These are phyloP conservation scores for Vitis amurensis DNA, from an alignment of 164 flowering plant species.

Conservation along the genomic window DNA sequence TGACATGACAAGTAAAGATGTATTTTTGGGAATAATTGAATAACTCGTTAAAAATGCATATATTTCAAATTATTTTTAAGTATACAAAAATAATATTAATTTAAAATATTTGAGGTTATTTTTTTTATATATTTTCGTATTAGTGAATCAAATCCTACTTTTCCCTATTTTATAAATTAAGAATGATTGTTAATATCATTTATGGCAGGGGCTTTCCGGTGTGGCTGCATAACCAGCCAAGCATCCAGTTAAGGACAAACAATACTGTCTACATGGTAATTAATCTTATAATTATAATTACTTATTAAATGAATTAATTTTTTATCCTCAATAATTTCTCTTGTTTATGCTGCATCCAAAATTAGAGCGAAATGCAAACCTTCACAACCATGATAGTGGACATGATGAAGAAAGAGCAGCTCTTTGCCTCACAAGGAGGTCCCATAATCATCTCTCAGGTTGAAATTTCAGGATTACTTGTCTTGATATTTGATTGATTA, in stretches of 20 bases:
- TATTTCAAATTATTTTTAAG: no score
- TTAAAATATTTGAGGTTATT: no score
- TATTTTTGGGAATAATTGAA: no score
- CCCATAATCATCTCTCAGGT: slow-evolving; percentile 41
- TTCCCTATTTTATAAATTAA: no score
- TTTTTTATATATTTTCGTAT: no score
- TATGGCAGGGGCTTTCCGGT: slow-evolving; percentile 23
- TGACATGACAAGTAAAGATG: fast-evolving
- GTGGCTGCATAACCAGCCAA: slow-evolving; percentile 20
- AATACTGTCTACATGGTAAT: slow-evolving; percentile 11
- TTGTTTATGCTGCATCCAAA: no score
- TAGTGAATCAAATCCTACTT: no score
- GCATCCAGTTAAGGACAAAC: slow-evolving; percentile 12
- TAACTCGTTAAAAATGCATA: no score
- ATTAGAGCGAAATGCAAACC: slow-evolving; percentile 28
- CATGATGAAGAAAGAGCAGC: slow-evolving; percentile 22
- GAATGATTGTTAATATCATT: not conserved
- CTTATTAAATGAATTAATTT: not conserved
- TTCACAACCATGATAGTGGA: slow-evolving; percentile 36
- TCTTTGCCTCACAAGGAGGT: slow-evolving; percentile 48
- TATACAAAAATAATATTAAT: no score
- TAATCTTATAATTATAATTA: not conserved
- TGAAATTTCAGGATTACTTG: not conserved
- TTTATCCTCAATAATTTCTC: not conserved
- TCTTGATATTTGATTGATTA: not conserved